Evolutionary conservation across 805 yeast species (phyloP), one percentile per base, ranked within the genome.

Genomic region (Pichia californica): DNA sequence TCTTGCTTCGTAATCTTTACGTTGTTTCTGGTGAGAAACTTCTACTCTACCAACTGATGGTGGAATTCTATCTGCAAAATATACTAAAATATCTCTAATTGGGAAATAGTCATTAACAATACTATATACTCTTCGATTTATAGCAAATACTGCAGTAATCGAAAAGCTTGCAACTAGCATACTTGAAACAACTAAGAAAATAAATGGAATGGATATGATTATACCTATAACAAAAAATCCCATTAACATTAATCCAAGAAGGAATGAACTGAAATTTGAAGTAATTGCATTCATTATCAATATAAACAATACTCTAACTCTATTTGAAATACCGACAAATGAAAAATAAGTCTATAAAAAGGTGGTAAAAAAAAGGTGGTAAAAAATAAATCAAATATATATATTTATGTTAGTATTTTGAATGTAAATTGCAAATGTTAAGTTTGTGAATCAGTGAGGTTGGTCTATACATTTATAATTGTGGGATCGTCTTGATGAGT

Each of bases 11-110:
- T 32, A 23, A 14, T 42, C 38, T 20, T 27, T 27, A 14, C 29
- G 31, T 27, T 43, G 43, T n/a, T 40, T 40, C n/a, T 40, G 33
- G 15, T 39, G 40, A 8, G 43, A 18, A 40, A 50, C 48, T 39
- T 60, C 64, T 7, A 38, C 40, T 15, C 46, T 47, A 2, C 67
- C 68, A 2, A 64, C 58, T 1, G 67, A 63, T 0, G 67, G 66
- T 3, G 67, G 67, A 27, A 64, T 23, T 33, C 35, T 25, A 40
- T 62, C 63, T 5, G 67, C 68, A 10, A 62, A 16, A 16, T 30
- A 49, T 7, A 52, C 41, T 10, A 62, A 38, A 18, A 52, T 31
- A 2, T 46, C 33, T 32, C 65, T 56, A 5, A 40, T 19, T 23
- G 58, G 56, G 10, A 50, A 15, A 34, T 21, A 37, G 11, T 28